Conservation (phyloP, 345 rosid species). For the Limnanthes douglasii region DNA sequence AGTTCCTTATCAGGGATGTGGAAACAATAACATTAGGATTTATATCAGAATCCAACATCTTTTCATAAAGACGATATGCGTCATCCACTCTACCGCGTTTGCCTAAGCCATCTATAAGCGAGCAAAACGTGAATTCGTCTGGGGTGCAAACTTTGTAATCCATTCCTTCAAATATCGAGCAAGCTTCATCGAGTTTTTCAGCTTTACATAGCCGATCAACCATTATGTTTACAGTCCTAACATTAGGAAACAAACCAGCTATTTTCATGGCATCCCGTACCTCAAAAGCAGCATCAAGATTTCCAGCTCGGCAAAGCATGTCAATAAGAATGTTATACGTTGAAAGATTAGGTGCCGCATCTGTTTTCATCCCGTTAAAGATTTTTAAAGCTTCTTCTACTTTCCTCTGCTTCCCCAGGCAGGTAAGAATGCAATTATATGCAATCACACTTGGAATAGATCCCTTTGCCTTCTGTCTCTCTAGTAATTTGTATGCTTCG, state of each 20-base stretch:
- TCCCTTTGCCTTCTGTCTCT: conserved; percentile 79
- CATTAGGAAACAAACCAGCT: conserved; percentile 75
- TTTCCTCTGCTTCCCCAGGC: conserved; percentile 63
- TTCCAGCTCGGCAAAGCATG: conserved; percentile 65
- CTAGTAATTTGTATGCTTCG: conserved; percentile 60
- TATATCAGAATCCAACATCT: conserved; percentile 58
- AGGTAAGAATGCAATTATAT: conserved; percentile 82
- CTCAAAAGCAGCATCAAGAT: conserved; percentile 50
- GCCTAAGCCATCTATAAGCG: conserved; percentile 88
- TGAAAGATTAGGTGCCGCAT: conserved; percentile 59
- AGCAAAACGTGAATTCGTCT: conserved; percentile 66
- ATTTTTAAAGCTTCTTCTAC: conserved; percentile 46
- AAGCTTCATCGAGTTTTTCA: conserved; percentile 71
- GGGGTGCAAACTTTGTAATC: conserved; percentile 68
- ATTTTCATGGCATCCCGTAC: conserved; percentile 71
- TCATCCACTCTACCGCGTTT: conserved; percentile 83
- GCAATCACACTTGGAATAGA: conserved; percentile 83
- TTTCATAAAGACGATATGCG: conserved; percentile 73
- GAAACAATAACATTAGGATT: conserved; percentile 50
- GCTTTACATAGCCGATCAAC: conserved; percentile 89
- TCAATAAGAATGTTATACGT: conserved; percentile 76
- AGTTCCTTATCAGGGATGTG: conserved; percentile 74
- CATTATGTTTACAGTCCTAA: conserved; percentile 81
- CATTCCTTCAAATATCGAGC: conserved; percentile 58
- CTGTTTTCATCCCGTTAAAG: conserved; percentile 81